Conservation (phyloP, 2,329 filamentous ascomycete species). For the Talaromyces sp. region DNA sequence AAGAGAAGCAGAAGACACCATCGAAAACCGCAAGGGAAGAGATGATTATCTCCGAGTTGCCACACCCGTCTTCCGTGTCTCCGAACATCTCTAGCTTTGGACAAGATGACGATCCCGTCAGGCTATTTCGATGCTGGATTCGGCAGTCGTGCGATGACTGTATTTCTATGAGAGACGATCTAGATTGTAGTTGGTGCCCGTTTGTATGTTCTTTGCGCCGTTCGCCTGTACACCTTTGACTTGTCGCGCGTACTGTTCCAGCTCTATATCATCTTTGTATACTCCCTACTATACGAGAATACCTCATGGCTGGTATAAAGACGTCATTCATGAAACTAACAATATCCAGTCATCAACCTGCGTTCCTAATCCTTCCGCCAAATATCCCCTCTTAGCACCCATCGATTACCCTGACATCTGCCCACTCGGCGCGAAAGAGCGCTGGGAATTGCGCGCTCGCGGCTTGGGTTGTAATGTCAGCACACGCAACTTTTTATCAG, state of each 20-base stretch:
- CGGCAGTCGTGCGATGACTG: slow-evolving; percentile 36
- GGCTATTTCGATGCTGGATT: slow-evolving; percentile 31
- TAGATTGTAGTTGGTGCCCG: slow-evolving; percentile 38
- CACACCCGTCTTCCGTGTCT: background rate
- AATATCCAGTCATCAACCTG: slow-evolving; percentile 36
- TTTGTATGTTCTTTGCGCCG: slow-evolving; percentile 28
- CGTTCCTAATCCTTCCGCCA: slow-evolving; percentile 34
- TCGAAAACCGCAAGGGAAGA: background rate
- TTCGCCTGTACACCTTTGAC: background rate
- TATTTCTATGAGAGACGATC: slow-evolving; percentile 26
- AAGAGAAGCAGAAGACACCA: background rate
- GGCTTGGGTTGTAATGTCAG: slow-evolving; percentile 42
- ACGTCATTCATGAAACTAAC: background rate
- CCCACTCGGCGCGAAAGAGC: slow-evolving; percentile 37
- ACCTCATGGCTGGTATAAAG: background rate
- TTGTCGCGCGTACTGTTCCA: background rate
- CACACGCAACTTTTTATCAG: slow-evolving; percentile 38
- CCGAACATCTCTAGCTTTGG: slow-evolving; percentile 2
- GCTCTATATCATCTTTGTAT: background rate
- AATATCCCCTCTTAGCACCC: slow-evolving; percentile 38
- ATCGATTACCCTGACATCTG: slow-evolving; percentile 35
- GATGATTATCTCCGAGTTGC: background rate
- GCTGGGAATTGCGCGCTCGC: slow-evolving; percentile 40
- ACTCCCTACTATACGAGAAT: too few species aligned
- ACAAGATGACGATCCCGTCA: slow-evolving; percentile 16